Evolutionary conservation across 1,284 basidiomycete species (phyloP).

Genomic region (Melampsora americana): DNA sequence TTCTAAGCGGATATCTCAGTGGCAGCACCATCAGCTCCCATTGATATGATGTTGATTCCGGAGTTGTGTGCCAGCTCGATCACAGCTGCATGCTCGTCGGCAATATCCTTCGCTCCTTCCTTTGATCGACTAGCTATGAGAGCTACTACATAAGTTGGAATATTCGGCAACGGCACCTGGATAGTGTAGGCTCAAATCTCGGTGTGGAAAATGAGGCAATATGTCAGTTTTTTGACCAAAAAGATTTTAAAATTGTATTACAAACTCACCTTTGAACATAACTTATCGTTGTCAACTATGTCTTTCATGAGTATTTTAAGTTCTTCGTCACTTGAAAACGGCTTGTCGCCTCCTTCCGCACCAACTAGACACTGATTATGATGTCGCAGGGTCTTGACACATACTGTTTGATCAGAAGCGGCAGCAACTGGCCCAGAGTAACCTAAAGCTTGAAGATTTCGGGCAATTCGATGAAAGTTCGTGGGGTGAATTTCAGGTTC

Average conservation of each 20-base stretch:
- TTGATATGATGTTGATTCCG: slow-evolving; percentile 8
- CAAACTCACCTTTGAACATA: slow-evolving; percentile 22
- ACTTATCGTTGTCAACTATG: neutral
- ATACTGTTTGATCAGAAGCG: slow-evolving; percentile 15
- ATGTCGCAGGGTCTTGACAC: slow-evolving; percentile 13
- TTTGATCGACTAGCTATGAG: slow-evolving; percentile 27
- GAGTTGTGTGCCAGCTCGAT: neutral
- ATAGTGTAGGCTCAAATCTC: too few species aligned
- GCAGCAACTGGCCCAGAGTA: slow-evolving; percentile 11
- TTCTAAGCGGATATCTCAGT: slow-evolving; percentile 6
- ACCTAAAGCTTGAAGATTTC: neutral
- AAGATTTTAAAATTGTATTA: neutral
- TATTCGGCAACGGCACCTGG: too few species aligned
- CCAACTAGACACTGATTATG: slow-evolving; percentile 16
- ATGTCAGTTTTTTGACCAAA: neutral
- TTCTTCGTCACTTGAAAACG: neutral
- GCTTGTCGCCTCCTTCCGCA: slow-evolving; percentile 20
- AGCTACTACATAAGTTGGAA: too few species aligned
- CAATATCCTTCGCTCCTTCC: slow-evolving; percentile 6
- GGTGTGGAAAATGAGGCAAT: neutral
- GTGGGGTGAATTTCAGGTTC: neutral
- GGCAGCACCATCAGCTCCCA: too few species aligned
- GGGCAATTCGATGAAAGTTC: slow-evolving; percentile 8
- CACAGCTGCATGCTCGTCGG: too few species aligned
- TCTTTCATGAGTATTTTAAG: slow-evolving; percentile 9